Base-by-base conservation (phyloP, 2,329 filamentous ascomycete genomes). In the Huntiella bhutanensis region DNA sequence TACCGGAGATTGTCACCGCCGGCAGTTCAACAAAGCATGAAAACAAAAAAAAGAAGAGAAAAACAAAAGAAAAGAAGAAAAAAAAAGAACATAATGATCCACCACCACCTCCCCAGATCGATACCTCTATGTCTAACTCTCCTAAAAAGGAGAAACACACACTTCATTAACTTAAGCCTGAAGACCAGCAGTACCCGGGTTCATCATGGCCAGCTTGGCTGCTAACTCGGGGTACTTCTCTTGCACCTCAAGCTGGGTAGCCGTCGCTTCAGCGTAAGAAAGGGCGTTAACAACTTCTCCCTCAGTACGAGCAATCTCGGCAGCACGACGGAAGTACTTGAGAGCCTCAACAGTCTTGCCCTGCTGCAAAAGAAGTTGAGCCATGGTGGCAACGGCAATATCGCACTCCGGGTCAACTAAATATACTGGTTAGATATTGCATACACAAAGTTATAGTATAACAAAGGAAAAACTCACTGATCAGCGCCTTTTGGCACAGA, bases 341-440 rank as follows among this genome's bases (percentile, higher is more conserved):
- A 98, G 77, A 1, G 91, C 91, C 52, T 95, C 84, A 33, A 81
- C 82, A 49, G 98, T 88, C 68, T 95, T 95, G 62, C 91, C 91
- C 69, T 96, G 91, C 63, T 98, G 91, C 33, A 98, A 75, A 45
- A 98, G 78, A 37, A 98, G 76, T 64, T 98, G 91, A 8, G 91
- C 91, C 85, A 98, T 95, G 46, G 91, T 98, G 45, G 91, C 91
- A 37, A 98, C 91, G 37, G 91, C 91, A 58, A 98, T 98, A 58
- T 98, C 91, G 60, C 91, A 98, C 62, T 98, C 91, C 19, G 91
- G 91, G 58, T 98, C 91, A 60, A 98, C 87, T 94, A 10, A 39
- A 3, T 13, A 28, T 28, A 4, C 41, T 51, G 12, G 32, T 45
- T 36, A 45, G 47, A 33, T 40, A 41, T 11, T 34, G 22, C 7